Evolutionary conservation across 2,329 filamentous ascomycete genomes (phyloP), one percentile per base, ranked within the genome.

Genomic region (Trichoderma harzianum): DNA sequence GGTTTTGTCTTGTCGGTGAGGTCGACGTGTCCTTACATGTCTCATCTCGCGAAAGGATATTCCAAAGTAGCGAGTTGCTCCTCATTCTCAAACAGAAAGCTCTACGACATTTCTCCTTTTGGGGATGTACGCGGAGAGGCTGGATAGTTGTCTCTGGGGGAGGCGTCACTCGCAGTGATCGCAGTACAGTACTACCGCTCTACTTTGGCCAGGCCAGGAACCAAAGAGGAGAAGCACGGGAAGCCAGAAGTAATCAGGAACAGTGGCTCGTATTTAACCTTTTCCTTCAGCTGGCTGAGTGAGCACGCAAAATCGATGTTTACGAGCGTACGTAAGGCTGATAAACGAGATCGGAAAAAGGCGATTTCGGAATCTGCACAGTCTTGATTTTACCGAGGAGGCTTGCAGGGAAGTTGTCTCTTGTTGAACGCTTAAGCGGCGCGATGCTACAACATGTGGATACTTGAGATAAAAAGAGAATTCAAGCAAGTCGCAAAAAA

Each of bases 261-360:
- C 69, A 51, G 34, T 34, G 67, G 53, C 69, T 58, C 53, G 61
- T 65, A 58, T 71, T 71, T 71, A 71, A 36, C 61, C 51, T 71
- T 71, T 71, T 3, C 28, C 30, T 62, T 66, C 34, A 32, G 64
- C 64, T 58, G 14, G 61, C 67, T 69, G 57, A 62, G 55, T 51
- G 67, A 69, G 67, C 67, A 71, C 36, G 34, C 61, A 66, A 71
- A 71, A 66, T 36, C 53, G 18, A 34, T 28, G 30, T 58, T 68
- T 64, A 70, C 68, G 68, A 64, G 68, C 51, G 64, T 61, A 61
- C 57, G 62, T 62, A 62, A 66, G 70, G 70, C 70, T 72, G 64
- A 65, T 47, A 57, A 61, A 55, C 53, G 43, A 57, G 24, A 58
- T 55, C 53, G 70, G 68, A 68, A 58, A 28, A 36, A 16, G 28